Evolutionary conservation across 1,139 yeast genomes (phyloP).

Genomic region (Taiozyma sp.): DNA sequence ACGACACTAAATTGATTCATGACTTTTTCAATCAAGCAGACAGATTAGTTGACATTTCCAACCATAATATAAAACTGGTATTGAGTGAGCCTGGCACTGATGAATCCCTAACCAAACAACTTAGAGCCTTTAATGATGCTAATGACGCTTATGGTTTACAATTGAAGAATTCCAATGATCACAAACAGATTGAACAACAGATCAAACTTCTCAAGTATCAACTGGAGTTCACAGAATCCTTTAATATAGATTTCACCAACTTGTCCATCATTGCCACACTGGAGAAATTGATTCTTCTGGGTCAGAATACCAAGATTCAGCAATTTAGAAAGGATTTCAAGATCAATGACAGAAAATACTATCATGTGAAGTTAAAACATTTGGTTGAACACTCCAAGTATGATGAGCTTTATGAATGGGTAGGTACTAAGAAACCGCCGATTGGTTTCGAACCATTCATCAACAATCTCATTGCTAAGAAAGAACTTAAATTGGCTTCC

Average conservation of each 20-base stretch:
- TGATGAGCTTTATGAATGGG: constrained; percentile 52
- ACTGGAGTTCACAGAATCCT: constrained; percentile 48
- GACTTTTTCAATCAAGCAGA: constrained; percentile 64
- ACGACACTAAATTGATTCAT: constrained; percentile 34
- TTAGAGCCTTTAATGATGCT: constrained; percentile 23
- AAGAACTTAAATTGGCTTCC: constrained; percentile 14
- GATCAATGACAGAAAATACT: constrained; percentile 57
- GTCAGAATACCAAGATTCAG: constrained; percentile 55
- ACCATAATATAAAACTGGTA: constrained; percentile 30
- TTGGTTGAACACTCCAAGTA: constrained; percentile 50
- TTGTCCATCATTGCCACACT: constrained; percentile 56
- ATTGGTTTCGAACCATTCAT: constrained; percentile 72
- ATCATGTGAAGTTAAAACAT: constrained; percentile 57
- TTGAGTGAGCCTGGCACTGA: constrained; percentile 10
- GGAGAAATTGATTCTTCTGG: constrained; percentile 45
- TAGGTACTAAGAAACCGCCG: constrained; percentile 53
- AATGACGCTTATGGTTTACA: constrained; percentile 21
- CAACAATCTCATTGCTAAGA: constrained; percentile 23
- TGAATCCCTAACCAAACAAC: constrained; percentile 23
- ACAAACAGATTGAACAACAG: constrained; percentile 42
- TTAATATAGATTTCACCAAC: constrained; percentile 48
- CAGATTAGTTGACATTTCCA: constrained; percentile 40
- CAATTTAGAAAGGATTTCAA: constrained; percentile 59
- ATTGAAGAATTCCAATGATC: constrained; percentile 24
- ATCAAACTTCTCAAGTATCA: constrained; percentile 48